Base-by-base conservation (phyloP, 1,284 basidiomycete genomes). In the Marasmius oreades region DNA sequence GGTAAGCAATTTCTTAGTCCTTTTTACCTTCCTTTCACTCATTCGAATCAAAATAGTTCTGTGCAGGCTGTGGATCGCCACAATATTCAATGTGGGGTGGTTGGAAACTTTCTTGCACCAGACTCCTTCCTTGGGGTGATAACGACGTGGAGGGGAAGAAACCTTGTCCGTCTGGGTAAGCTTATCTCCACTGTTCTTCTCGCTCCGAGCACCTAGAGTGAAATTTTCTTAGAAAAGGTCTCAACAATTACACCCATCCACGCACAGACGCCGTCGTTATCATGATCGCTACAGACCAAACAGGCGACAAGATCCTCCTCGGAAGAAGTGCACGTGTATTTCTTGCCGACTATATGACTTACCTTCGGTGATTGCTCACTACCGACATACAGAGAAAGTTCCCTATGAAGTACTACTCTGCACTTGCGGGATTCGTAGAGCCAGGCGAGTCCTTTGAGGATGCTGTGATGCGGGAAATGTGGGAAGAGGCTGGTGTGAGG, bases 361-460 rank as follows among this genome's bases (percentile, higher is more conserved):
- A 31, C 7, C 34, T 37, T 11, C 10, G 26, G 44, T 11, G 39
- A 16, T 51, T 16, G 18, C 39, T 22, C 10, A 28, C 16, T 24
- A 16, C 28, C 24, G 31, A 11, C 43, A 33, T 50, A 28, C 68
- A 89, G 86, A 85, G 78, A 73, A 84, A 79, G 63, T 90, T 84
- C 69, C 86, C 86, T 1, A 73, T 72, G 0, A 84, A 77, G 45
- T 89, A 91, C 71, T 96, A 93, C 72, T 95, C 92, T 5, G 92
- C 92, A 52, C 73, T 96, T 20, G 93, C 93, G 1, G 94, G 94
- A 1, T 97, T 96, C 67, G 84, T 93, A 55, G 94, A 97, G 69
- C 92, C 93, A 2, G 94, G 90, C n/a, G 95, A 97, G 72, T 86
- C 89, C 0, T 90, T 98, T 61, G 96, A 99, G 71, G 95, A 98